Base-by-base conservation (phyloP, 2,329 filamentous ascomycete species). In the Pestalotiopsis sp. region DNA sequence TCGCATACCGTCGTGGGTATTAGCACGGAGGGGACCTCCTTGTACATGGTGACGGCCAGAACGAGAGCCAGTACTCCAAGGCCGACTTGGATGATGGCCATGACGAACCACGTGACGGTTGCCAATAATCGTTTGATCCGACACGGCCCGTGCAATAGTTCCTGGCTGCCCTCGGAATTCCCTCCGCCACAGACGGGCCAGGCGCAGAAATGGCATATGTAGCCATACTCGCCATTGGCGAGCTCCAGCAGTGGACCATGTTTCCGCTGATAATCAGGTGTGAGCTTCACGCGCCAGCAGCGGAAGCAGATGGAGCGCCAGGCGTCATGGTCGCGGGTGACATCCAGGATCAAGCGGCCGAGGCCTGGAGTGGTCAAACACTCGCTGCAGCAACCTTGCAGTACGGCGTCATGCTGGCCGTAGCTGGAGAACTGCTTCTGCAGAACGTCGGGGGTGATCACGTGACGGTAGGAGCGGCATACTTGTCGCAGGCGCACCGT, bases 231-330 rank as follows among this genome's bases (percentile, higher is more conserved):
- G 64, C 75, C 75, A 57, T 75, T 76, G 23, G 70, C 76, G 60
- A 77, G 72, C 62, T 74, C 66, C 4, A 77, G 70, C 23, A 76
- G 68, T 20, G 76, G 75, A 71, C 75, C 76, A 39, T 75, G 76
- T 68, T 77, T 77, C 66, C 75, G 72, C 61, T 73, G 70, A 59
- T 75, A 73, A 52, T 76, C 73, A 6, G 69, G 70, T 11, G 70
- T 74, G 57, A 77, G 68, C 14, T 71, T 72, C 52, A 68, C 70
- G 20, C 74, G 73, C 76, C 76, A 77, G 64, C 76, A 77, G 27
- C 74, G 74, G 36, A 77, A 77, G 66, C 76, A 77, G n/a, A 77
- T 72, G 56, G 76, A 76, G 62, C 71, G 75, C 76, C 76, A 77
- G 56, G 64, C 60, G 61, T 69, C 65, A 63, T 64, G 56, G 25